Percentiles rank a stretch among this genome's conserved stretches.
phyloP scores from a whole-genome alignment of 2,329 filamentous ascomycete species.

The Fusarium miscanthi region DNA sequence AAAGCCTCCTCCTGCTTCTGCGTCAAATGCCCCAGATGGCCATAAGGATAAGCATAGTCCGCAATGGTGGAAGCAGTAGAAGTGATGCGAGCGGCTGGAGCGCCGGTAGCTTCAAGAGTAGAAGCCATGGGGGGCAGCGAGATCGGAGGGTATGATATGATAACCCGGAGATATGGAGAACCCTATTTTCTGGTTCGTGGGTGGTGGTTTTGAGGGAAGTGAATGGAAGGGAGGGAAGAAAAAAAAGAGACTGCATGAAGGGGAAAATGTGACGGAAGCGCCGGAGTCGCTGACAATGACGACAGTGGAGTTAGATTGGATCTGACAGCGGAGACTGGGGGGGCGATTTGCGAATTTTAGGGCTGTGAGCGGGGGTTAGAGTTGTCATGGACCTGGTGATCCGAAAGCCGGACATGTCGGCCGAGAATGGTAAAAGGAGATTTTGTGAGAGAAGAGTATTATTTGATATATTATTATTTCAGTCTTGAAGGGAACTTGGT shows the following conservation, averaged over 20 bases:
- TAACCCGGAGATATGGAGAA: background rate
- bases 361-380: slow-evolving; percentile 18
- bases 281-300: slow-evolving; percentile 37
- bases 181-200: background rate
- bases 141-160: slow-evolving; percentile 6
- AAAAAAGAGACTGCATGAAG: slow-evolving; percentile 20
- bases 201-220: slow-evolving; percentile 6
- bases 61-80: slow-evolving; percentile 46
- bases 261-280: slow-evolving; percentile 37
- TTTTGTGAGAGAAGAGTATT: background rate
- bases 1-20: slow-evolving; percentile 75
- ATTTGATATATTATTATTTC: too few species aligned
- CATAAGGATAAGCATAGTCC: slow-evolving; percentile 72
- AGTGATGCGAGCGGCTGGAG: slow-evolving; percentile 44
- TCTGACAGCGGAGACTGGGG: slow-evolving; percentile 22
- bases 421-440: slow-evolving; percentile 7
- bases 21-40: slow-evolving; percentile 84
- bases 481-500: rapidly evolving
- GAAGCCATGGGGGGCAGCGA: slow-evolving; percentile 43
- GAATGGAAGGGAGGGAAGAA: background rate
- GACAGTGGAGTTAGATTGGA: slow-evolving; percentile 30
- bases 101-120: slow-evolving; percentile 38
- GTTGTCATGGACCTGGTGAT: slow-evolving; percentile 7
- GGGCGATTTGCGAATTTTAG: slow-evolving; percentile 14
- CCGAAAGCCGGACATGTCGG: slow-evolving; percentile 21